Evolutionary conservation across 2,329 filamentous ascomycete species (phyloP).

Genomic region (Neospermospora avenae): DNA sequence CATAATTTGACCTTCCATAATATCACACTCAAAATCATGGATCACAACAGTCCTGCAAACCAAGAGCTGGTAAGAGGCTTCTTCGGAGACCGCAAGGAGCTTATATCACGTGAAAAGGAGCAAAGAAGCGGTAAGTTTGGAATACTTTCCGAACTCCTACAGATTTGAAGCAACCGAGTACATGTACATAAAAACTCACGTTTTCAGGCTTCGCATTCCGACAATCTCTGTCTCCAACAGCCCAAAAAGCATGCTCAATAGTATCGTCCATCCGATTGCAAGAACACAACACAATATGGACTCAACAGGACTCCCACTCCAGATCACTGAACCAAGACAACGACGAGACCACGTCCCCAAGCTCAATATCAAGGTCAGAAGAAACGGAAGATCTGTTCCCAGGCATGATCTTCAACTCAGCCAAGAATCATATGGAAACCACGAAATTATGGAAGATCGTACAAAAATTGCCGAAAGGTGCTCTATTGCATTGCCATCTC

Average conservation of each 20-base stretch:
- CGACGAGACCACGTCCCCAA: conserved; percentile 59
- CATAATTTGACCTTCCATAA: neutral
- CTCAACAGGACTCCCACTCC: conserved; percentile 37
- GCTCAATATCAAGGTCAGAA: conserved; percentile 9
- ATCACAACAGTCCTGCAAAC: neutral
- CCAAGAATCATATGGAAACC: conserved; percentile 74
- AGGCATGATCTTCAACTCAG: conserved; percentile 86
- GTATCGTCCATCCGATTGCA: conserved; percentile 72
- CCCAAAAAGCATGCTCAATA: conserved; percentile 70
- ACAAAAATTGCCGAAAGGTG: conserved; percentile 80
- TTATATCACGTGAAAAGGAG: conserved; percentile 17
- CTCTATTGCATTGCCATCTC: conserved; percentile 80
- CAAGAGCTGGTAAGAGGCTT: neutral
- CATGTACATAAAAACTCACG: neutral
- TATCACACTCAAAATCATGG: neutral
- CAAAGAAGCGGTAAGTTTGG: conserved; percentile 22
- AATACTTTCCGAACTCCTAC: neutral
- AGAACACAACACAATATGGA: conserved; percentile 75
- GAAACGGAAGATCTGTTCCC: conserved; percentile 66
- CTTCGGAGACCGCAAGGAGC: conserved; percentile 7
- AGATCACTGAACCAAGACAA: conserved; percentile 36
- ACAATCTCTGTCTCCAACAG: conserved; percentile 71
- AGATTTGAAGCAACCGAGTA: neutral
- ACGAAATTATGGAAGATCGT: conserved; percentile 83
- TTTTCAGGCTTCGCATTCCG: conserved; percentile 62